phyloP scores from a whole-genome alignment of 495 filamentous ascomycete species.

The Tetracladium setigerum region DNA sequence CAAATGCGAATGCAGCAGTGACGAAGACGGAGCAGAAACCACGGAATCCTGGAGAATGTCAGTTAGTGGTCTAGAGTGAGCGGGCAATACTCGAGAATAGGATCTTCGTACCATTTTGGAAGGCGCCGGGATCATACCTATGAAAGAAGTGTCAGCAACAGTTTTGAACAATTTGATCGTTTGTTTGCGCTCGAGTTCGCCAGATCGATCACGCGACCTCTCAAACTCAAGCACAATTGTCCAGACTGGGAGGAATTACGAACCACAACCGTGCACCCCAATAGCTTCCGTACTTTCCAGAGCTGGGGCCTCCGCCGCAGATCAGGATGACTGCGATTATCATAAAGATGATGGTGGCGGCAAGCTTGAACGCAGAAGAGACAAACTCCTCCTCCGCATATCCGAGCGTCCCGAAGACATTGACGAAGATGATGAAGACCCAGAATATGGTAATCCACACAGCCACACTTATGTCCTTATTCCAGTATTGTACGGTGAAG shows the following conservation, averaged over 20 bases:
- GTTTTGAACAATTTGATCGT: no score
- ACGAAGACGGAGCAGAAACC: constrained; percentile 61
- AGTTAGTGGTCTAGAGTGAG: no score
- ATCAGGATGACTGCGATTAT: constrained; percentile 45
- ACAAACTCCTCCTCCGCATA: constrained; percentile 61
- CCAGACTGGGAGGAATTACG: no score
- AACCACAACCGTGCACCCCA: constrained; percentile 45
- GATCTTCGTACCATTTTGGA: constrained; percentile 60
- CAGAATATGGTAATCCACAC: constrained; percentile 61
- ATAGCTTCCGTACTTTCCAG: constrained; percentile 37
- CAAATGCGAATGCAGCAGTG: constrained; percentile 59
- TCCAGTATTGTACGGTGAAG: constrained; percentile 51
- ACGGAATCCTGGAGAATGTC: no score
- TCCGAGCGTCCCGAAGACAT: constrained; percentile 64
- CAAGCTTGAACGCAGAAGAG: constrained; percentile 12
- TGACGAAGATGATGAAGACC: constrained; percentile 48
- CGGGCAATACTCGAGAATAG: no score
- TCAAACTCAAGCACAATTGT: no score
- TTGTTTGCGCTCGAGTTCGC: no score
- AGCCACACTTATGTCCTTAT: constrained; percentile 37
- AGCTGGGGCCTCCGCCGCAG: constrained; percentile 36
- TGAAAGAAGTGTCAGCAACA: no score
- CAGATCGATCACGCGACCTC: no score
- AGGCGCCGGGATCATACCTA: constrained; percentile 67
- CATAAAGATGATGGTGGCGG: constrained; percentile 32